phyloP scores from a whole-genome alignment of 345 rosid genomes.

The Cardamine occulta region DNA sequence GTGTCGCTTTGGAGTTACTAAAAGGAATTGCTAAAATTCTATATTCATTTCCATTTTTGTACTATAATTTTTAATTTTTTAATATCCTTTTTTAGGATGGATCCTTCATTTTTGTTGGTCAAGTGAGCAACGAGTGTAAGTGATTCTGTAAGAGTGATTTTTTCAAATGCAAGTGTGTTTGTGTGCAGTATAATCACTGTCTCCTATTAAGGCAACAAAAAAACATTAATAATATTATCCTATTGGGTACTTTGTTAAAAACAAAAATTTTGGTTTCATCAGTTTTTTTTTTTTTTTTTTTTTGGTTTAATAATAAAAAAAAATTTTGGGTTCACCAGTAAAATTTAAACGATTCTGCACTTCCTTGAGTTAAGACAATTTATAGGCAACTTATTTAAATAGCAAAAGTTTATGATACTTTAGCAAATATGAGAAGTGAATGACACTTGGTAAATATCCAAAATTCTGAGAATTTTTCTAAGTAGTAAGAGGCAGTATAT shows the following conservation, averaged over 20 bases:
- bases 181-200: constrained; percentile 14
- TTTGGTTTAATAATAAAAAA: too few species aligned
- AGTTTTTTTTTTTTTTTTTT: too few species aligned
- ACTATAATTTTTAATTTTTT: not conserved
- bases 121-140: not conserved
- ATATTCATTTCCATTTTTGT: not conserved
- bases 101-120: not conserved
- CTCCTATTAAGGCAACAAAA: not conserved
- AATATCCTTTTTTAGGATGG: not conserved
- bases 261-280: not conserved
- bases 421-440: not conserved
- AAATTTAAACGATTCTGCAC: not conserved
- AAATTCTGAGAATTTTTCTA: not conserved
- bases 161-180: constrained; percentile 14
- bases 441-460: not conserved
- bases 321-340: not conserved
- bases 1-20: constrained; percentile 64
- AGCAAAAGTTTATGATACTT: not conserved
- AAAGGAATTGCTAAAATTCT: not conserved
- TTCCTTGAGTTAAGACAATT: not conserved
- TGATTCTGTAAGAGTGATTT: not conserved
- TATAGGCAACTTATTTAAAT: not conserved
- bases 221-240: not conserved
- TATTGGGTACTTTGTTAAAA: not conserved
- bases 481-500: not conserved